phyloP scores from a whole-genome alignment of 2,329 filamentous ascomycete species.

The Arthroderma uncinatum region DNA sequence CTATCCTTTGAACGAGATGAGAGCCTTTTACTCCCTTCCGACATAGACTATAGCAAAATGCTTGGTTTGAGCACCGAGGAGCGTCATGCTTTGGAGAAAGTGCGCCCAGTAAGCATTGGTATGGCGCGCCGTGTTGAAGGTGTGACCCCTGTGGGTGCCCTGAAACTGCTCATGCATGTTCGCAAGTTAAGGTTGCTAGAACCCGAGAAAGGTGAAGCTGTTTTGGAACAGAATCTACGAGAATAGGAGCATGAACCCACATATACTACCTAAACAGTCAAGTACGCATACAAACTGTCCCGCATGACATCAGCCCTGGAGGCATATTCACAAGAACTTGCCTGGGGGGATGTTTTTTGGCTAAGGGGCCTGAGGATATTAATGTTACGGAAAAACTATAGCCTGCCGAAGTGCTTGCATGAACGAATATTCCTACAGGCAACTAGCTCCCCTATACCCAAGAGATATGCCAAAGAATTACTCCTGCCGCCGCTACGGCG shows the following conservation, averaged over 20 bases:
- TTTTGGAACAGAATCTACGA: neutral
- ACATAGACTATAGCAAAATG: conserved; percentile 65
- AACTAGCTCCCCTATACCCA: no score
- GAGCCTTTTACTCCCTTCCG: conserved; percentile 55
- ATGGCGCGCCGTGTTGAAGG: conserved; percentile 85
- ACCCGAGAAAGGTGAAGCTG: neutral
- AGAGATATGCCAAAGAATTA: no score
- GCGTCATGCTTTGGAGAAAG: conserved; percentile 55
- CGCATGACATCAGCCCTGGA: no score
- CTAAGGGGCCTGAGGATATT: no score
- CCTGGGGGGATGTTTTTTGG: no score
- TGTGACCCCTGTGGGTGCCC: conserved; percentile 38
- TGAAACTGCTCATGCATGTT: conserved; percentile 35
- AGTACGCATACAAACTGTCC: no score
- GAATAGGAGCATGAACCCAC: neutral
- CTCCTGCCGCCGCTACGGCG: no score
- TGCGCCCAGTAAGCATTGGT: conserved; percentile 71
- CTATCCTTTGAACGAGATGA: conserved; percentile 66
- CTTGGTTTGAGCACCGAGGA: conserved; percentile 71
- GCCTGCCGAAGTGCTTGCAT: no score
- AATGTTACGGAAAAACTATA: no score
- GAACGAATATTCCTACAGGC: no score
- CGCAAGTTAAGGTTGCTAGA: conserved; percentile 17
- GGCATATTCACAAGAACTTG: no score
- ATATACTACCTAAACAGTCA: neutral